Evolutionary conservation across 2,329 filamentous ascomycete genomes (phyloP).

Genomic region (Colletotrichum sansevieriae): DNA sequence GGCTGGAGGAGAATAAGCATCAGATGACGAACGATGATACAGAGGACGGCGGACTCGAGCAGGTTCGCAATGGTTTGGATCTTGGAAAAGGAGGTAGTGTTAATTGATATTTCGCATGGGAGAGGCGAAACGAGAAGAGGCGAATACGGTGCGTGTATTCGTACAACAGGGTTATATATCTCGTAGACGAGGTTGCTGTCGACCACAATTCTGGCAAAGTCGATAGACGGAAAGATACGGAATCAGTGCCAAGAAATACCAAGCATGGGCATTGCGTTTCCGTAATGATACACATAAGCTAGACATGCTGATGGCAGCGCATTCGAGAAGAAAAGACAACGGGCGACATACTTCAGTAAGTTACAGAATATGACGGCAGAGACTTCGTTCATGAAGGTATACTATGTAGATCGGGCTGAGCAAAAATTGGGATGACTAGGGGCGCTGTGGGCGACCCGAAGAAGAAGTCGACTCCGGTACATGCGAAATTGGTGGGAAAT

Average conservation of each 20-base stretch:
- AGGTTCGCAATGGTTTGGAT: constrained; percentile 19
- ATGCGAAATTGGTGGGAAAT: constrained; percentile 43
- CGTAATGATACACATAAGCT: no score
- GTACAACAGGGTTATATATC: constrained; percentile 20
- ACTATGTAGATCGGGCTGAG: constrained; percentile 31
- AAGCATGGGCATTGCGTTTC: no score
- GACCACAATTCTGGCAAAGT: neutral
- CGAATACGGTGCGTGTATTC: constrained; percentile 35
- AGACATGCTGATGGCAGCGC: no score
- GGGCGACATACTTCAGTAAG: neutral
- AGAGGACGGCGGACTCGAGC: constrained; percentile 21
- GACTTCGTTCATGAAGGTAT: neutral
- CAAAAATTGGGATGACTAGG: constrained; percentile 15
- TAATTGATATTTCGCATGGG: constrained; percentile 15
- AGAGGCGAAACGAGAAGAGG: constrained; percentile 27
- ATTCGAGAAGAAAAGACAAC: constrained; percentile 3
- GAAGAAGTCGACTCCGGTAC: constrained; percentile 42
- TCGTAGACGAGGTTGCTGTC: constrained; percentile 14
- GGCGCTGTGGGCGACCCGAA: constrained; percentile 37
- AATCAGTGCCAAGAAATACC: no score
- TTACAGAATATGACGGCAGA: neutral
- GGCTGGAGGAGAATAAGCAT: constrained; percentile 3
- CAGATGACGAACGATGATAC: constrained; percentile 21
- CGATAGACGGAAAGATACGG: no score
- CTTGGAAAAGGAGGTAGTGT: neutral